Conservation (phyloP, 805 yeast genomes). For the Barnettozyma californica region DNA sequence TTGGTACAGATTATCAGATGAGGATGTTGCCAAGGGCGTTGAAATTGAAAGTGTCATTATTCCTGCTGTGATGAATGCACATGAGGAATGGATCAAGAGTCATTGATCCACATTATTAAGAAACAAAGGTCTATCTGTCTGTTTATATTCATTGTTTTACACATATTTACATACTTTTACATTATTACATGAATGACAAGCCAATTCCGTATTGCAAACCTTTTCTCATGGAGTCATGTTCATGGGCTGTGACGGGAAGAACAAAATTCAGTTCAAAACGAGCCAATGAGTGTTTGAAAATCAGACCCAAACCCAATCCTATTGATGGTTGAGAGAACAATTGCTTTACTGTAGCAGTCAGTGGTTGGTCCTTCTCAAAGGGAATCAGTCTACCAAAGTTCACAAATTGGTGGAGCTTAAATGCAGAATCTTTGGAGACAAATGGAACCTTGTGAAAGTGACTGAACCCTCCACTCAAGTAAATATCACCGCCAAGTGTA, state of each 20-base stretch:
- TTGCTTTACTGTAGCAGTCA: slow-evolving; percentile 20
- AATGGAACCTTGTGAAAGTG: slow-evolving; percentile 58
- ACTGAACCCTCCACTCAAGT: slow-evolving; percentile 50
- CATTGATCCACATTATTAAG: neutral
- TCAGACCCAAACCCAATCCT: slow-evolving; percentile 54
- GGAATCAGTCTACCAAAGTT: slow-evolving; percentile 58
- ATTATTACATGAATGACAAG: slow-evolving; percentile 43
- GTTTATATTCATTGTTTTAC: neutral
- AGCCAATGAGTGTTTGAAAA: slow-evolving; percentile 59
- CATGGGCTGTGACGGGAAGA: slow-evolving; percentile 50
- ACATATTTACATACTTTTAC: neutral
- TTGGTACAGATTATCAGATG: slow-evolving; percentile 49
- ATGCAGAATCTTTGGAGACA: slow-evolving; percentile 40
- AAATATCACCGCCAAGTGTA: slow-evolving; percentile 64
- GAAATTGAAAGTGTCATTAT: slow-evolving; percentile 80
- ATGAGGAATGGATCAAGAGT: slow-evolving; percentile 52
- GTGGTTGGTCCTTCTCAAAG: slow-evolving; percentile 28
- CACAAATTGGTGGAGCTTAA: slow-evolving; percentile 58
- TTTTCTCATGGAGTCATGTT: slow-evolving; percentile 47
- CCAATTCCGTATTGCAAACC: slow-evolving; percentile 70
- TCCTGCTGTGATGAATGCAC: slow-evolving; percentile 67
- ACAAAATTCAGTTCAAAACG: slow-evolving; percentile 63
- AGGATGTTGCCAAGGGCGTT: slow-evolving; percentile 33
- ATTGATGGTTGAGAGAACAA: slow-evolving; percentile 40
- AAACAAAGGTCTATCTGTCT: neutral